Percentiles rank a stretch among this genome's conserved stretches.
These are phyloP conservation scores for Lipomyces anomalus DNA, from an alignment of 805 yeast species.

Conservation along the genomic window DNA sequence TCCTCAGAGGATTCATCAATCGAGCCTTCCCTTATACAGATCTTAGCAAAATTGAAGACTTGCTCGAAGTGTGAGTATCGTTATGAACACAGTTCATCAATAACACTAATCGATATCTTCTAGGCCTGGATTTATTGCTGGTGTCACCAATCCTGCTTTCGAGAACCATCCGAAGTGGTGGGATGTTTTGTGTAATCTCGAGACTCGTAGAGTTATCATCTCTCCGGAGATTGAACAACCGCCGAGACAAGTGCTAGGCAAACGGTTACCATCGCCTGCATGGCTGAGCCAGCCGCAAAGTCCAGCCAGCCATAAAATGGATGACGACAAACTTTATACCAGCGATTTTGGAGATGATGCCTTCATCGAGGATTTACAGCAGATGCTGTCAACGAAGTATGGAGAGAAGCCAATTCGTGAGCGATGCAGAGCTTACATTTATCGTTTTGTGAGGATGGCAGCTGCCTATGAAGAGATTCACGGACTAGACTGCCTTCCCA, in stretches of 20 bases:
- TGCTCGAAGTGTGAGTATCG: constrained; percentile 35
- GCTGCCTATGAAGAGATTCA: constrained; percentile 28
- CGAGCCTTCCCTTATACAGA: constrained; percentile 54
- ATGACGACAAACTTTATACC: background rate
- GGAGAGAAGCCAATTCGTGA: constrained; percentile 30
- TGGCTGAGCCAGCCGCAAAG: background rate
- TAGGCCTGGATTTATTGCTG: constrained; percentile 47
- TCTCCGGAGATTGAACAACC: constrained; percentile 26
- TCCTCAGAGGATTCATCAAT: constrained; percentile 44
- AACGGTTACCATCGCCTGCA: constrained; percentile 1
- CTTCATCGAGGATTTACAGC: constrained; percentile 28
- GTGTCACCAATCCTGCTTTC: constrained; percentile 57
- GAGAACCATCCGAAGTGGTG: constrained; percentile 49
- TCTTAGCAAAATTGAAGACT: constrained; percentile 47
- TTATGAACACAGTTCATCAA: background rate
- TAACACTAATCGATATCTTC: too few relatives aligned
- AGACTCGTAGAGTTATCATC: constrained; percentile 36
- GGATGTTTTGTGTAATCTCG: constrained; percentile 53
- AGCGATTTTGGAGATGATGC: constrained; percentile 19
- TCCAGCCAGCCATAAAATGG: too few relatives aligned
- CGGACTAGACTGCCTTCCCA: constrained; percentile 11
- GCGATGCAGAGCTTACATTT: constrained; percentile 28
- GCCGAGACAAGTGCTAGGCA: constrained; percentile 4
- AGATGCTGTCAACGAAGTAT: constrained; percentile 29
- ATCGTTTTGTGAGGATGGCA: constrained; percentile 29